Base-by-base conservation (phyloP, 805 yeast genomes). In the Babjeviella inositovora region DNA sequence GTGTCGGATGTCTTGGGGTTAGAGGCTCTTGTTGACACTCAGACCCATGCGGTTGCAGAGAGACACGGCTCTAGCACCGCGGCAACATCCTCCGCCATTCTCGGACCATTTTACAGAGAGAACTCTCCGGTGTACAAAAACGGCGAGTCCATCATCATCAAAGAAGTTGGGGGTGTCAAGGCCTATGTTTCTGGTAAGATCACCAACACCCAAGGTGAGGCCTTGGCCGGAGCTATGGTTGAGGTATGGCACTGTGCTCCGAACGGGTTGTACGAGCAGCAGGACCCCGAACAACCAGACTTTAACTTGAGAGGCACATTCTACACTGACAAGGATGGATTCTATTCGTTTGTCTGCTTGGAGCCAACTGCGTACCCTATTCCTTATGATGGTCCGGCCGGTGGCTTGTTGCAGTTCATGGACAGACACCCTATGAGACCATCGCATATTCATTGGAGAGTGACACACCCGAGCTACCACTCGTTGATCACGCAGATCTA, bases 331-430 rank as follows among this genome's bases (percentile, higher is more conserved):
- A 22, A 24, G 9, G 30, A 34, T 13, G 50, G 53, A 6, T 24
- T 30, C 15, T 47, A 37, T 28, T 26, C 33, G 11, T 37, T 46
- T 16, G 32, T 32, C 15, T 47, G 51, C 20, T 32, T 46, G 23
- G 36, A 35, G 20, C 57, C 57, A 10, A 45, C 44, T 8, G 36
- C 56, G 12, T 50, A 50, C 25, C 55, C 54, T 12, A 50, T 50
- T 21, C 56, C 56, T 8, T 39, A 39, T 30, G 56, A 50, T 32
- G 57, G 57, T 6, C 57, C 56, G 6, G 56, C 45, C 6, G 56
- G 56, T 8, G 28, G 36, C 18, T 25, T 50, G 25, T 35, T 50
- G 13, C 32, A 43, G 21, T 18, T 27, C 14, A 39, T 50, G 31
- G 45, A 45, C 18, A 35, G 56, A 29, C 57, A 50, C 30, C 55